These are phyloP conservation scores for Cryptosporidium sp. DNA, from an alignment of 169 alveolate genomes.

Conservation along the genomic window DNA sequence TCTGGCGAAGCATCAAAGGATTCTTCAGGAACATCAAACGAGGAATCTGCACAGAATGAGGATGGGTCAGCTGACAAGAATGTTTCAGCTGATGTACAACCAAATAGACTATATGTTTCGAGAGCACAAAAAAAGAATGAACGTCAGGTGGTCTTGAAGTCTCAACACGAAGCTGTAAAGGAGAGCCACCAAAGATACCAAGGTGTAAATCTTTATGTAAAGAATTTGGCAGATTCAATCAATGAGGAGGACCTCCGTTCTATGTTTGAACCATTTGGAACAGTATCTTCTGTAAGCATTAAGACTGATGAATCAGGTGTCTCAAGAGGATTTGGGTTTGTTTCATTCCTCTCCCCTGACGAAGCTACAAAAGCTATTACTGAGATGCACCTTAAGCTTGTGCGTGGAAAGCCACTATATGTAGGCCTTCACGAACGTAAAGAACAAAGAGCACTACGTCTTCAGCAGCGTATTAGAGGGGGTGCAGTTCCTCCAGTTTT, in stretches of 20 bases:
- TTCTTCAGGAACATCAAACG: constrained; percentile 20
- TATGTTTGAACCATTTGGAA: constrained; percentile 91
- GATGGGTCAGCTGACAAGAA: constrained; percentile 21
- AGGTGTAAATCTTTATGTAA: constrained; percentile 92
- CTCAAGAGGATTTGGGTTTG: constrained; percentile 97
- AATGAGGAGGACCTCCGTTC: constrained; percentile 89
- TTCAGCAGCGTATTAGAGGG: constrained; percentile 89
- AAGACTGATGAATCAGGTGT: constrained; percentile 93
- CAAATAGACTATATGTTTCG: constrained; percentile 84
- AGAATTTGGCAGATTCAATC: constrained; percentile 91
- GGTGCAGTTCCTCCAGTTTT: constrained; percentile 82
- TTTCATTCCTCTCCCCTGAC: constrained; percentile 94
- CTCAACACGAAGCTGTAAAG: constrained; percentile 84
- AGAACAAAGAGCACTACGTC: constrained; percentile 89
- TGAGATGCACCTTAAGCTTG: constrained; percentile 93
- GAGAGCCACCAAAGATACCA: constrained; percentile 81
- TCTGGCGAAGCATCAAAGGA: neutral
- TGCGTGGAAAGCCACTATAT: constrained; percentile 91
- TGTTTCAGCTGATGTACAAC: constrained; percentile 81
- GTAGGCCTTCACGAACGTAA: constrained; percentile 94
- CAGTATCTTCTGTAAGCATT: constrained; percentile 91
- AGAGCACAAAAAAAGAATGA: constrained; percentile 92
- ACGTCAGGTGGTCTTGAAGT: constrained; percentile 89
- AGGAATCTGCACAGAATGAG: constrained; percentile 58
- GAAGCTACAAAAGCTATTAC: constrained; percentile 97